These are phyloP conservation scores for Candida parachauliodes DNA, from an alignment of 805 yeast species.

Conservation along the genomic window DNA sequence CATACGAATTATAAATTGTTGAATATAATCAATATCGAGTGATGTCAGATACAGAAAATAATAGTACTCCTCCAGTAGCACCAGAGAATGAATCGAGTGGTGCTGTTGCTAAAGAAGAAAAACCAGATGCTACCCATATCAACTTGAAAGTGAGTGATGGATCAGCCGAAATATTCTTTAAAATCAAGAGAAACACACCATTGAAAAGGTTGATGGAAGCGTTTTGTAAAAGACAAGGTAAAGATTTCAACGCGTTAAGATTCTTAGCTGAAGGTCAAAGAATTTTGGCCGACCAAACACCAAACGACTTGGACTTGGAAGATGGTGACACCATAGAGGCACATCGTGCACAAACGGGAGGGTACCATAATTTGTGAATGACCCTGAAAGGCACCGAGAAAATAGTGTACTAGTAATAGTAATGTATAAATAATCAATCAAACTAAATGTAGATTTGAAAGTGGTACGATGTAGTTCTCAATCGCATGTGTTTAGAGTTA, in stretches of 20 bases:
- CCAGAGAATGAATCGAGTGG: slow-evolving; percentile 8
- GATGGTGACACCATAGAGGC: slow-evolving; percentile 97
- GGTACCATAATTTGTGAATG: no score
- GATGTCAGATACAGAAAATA: slow-evolving; percentile 5
- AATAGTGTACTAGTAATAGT: no score
- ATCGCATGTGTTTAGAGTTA: no score
- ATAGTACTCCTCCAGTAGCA: not conserved
- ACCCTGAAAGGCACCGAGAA: no score
- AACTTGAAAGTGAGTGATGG: slow-evolving; percentile 94
- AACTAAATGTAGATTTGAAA: no score
- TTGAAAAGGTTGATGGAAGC: slow-evolving; percentile 95
- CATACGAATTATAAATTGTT: no score
- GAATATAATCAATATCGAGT: no score
- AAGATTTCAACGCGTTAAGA: slow-evolving; percentile 74
- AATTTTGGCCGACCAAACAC: slow-evolving; percentile 83
- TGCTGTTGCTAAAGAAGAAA: slow-evolving; percentile 41
- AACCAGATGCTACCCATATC: slow-evolving; percentile 62
- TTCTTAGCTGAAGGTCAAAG: slow-evolving; percentile 93
- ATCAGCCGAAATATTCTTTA: slow-evolving; percentile 89
- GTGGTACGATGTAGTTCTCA: no score
- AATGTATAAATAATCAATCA: no score
- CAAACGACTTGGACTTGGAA: slow-evolving; percentile 88
- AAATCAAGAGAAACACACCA: slow-evolving; percentile 89
- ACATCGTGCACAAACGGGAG: slow-evolving; percentile 90
- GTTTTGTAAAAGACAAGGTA: slow-evolving; percentile 96